A percentile compares a stretch with the other conserved stretches of the same genome.
Conservation (phyloP, 1,284 basidiomycete genomes). For the Leccinum pallidistipes region DNA sequence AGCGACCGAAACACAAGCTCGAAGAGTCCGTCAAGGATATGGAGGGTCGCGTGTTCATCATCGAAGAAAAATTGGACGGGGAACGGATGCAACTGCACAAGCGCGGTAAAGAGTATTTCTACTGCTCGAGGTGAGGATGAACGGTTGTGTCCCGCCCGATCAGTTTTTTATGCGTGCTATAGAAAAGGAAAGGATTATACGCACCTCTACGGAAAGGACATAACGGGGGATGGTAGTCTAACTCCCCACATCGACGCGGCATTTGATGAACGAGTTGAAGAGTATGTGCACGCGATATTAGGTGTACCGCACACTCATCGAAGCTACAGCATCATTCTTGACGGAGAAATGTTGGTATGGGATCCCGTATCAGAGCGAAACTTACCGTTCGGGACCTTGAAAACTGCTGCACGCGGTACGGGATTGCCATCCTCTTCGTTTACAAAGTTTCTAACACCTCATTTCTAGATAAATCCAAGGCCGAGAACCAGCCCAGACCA, state of each 20-base stretch:
- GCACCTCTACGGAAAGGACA: conserved; percentile 83
- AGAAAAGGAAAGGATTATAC: conserved; percentile 96
- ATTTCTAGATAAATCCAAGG: conserved; percentile 63
- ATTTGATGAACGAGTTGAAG: conserved; percentile 73
- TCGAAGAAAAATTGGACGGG: conserved; percentile 96
- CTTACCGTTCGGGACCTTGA: conserved; percentile 88
- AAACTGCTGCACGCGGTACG: conserved; percentile 83
- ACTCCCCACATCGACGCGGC: conserved; percentile 80
- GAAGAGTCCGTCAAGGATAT: conserved; percentile 85
- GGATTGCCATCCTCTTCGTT: neutral
- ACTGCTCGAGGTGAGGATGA: conserved; percentile 74
- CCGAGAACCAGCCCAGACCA: conserved; percentile 74
- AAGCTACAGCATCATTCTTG: conserved; percentile 75
- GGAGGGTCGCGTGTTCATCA: conserved; percentile 71
- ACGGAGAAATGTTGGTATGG: conserved; percentile 98
- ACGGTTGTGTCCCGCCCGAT: neutral
- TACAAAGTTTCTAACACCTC: conserved; percentile 6
- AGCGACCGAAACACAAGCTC: conserved; percentile 76
- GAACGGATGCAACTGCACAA: conserved; percentile 95
- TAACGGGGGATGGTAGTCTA: conserved; percentile 73
- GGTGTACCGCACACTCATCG: conserved; percentile 2
- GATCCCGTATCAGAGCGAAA: conserved; percentile 86
- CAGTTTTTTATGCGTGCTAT: conserved; percentile 2
- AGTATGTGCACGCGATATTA: conserved; percentile 51
- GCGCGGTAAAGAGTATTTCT: conserved; percentile 84